Base-by-base conservation (phyloP, 139 green algal genomes). In the Pycnococcus provasolii region DNA sequence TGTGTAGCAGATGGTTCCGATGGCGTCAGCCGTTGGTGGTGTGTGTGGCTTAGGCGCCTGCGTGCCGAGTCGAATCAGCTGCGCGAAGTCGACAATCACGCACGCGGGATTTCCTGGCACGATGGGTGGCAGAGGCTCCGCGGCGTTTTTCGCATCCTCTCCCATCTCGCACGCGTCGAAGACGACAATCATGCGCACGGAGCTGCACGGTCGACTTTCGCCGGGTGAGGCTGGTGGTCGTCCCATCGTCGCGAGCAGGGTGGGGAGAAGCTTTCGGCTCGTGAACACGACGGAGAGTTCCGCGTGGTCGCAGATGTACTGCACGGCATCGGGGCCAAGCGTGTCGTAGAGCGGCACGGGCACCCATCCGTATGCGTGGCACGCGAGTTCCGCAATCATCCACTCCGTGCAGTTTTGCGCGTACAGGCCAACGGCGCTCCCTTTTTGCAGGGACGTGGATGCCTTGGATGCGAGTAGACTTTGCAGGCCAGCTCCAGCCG, bases 281-380 rank as follows among this genome's bases (percentile, higher is more conserved):
- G 42, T 42, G 44, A 37, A 58, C 53, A 69, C 59, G 15, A 44
- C 53, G 2, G 48, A 46, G 62, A 96, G 73, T 78, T 96, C 90
- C 9, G 89, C 91, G 67, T 98, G 92, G 67, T 90, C 91, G 67
- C 77, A 83, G 67, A 98, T 97, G 81, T 92, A 97, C 70, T 88
- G 72, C 46, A 97, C 92, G 1, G 84, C 81, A 71, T 97, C 92
- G 1, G 91, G 87, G 0, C 91, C 91, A 59, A 97, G 73, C 0
- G 92, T 97, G 78, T 97, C 92, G 73, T 98, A 98, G 65, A 98
- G 81, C 37, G 92, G 92, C 46, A 98, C 92, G 11, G 85, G 83
- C 1, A 87, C 77, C 74, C 95, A 86, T 63, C 73, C 79, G 80
- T 96, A 95, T 1, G 92, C 84, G 68, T 91, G 82, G 45, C 83